These are phyloP conservation scores for Psilocybe subaeruginosa DNA, from an alignment of 768 basidiomycete genomes.

Conservation along the genomic window DNA sequence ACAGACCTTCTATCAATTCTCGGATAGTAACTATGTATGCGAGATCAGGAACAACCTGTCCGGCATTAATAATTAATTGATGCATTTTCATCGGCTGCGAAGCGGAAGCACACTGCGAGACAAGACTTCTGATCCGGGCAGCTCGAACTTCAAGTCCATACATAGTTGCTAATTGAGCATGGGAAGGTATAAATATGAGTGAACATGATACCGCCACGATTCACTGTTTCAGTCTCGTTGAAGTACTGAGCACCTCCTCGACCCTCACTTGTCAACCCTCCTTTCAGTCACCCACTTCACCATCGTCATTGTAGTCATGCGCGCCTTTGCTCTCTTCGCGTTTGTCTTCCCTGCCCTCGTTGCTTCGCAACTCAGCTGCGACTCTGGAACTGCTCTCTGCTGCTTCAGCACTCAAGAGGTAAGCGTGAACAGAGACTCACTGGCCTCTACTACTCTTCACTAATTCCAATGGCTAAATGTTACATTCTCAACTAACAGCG, in stretches of 20 bases:
- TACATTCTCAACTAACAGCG: not conserved
- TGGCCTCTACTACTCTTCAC: too few relatives aligned
- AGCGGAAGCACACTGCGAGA: not conserved
- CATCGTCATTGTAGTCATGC: not conserved
- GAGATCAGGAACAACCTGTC: not conserved
- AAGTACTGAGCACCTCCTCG: not conserved
- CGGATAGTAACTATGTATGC: not conserved
- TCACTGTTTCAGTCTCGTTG: not conserved
- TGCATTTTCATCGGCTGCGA: not conserved
- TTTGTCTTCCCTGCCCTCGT: constrained; percentile 1
- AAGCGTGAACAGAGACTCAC: not conserved
- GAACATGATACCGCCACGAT: not conserved
- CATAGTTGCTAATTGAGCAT: not conserved
- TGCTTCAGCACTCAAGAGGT: constrained; percentile 4
- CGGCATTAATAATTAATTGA: constrained; percentile 1
- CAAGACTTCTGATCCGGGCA: not conserved
- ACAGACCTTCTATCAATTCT: not conserved
- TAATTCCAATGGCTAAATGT: not conserved
- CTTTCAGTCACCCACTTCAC: not conserved
- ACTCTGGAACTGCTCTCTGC: not conserved
- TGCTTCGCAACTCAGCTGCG: not conserved
- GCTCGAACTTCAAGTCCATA: not conserved
- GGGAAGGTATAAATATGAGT: not conserved
- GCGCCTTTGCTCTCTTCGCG: constrained; percentile 2
- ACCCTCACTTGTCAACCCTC: too few relatives aligned